Percentiles rank a stretch among this genome's conserved stretches.
Conservation (phyloP, 176 grass and related monocot species). For the Zea luxurians region DNA sequence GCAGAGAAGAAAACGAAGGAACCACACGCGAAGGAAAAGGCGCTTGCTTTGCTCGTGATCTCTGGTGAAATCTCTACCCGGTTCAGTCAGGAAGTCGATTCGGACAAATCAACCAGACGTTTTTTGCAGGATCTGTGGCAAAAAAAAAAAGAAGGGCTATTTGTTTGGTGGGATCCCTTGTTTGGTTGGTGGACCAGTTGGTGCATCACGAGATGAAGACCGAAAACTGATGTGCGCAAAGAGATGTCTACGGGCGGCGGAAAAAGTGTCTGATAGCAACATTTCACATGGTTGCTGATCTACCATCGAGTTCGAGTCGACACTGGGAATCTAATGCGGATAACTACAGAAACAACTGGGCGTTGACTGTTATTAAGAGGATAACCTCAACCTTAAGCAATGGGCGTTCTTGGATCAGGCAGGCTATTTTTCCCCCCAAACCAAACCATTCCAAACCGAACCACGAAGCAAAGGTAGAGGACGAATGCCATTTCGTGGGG, state of each 20-base stretch:
- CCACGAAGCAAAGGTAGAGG: slow-evolving; percentile 18
- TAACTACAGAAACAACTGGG: slow-evolving; percentile 20
- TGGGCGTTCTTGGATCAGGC: slow-evolving; percentile 23
- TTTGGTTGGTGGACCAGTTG: slow-evolving; percentile 32
- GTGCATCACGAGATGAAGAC: slow-evolving; percentile 35
- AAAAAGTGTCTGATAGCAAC: slow-evolving; percentile 21
- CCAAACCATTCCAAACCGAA: slow-evolving; percentile 4
- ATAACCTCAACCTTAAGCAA: slow-evolving; percentile 30
- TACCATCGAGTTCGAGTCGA: slow-evolving; percentile 15
- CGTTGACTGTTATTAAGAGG: neutral
- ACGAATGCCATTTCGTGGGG: slow-evolving; percentile 21
- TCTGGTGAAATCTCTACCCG: slow-evolving; percentile 34
- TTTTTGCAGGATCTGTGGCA: slow-evolving; percentile 19
- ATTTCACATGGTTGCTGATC: slow-evolving; percentile 31
- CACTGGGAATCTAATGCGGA: slow-evolving; percentile 13
- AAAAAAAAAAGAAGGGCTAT: slow-evolving; percentile 43
- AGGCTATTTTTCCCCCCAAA: slow-evolving; percentile 7
- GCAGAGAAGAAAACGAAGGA: slow-evolving; percentile 33
- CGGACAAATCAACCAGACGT: neutral
- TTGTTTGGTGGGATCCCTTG: neutral
- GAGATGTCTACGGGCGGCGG: slow-evolving; percentile 15
- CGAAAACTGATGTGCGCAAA: slow-evolving; percentile 33
- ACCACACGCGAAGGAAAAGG: slow-evolving; percentile 38
- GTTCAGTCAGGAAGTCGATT: slow-evolving; percentile 35
- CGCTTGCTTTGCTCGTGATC: slow-evolving; percentile 35